These are phyloP conservation scores for Pseudisothecium myosuroides DNA, from an alignment of 225 moss, liverwort and hornwort species.

Conservation along the genomic window DNA sequence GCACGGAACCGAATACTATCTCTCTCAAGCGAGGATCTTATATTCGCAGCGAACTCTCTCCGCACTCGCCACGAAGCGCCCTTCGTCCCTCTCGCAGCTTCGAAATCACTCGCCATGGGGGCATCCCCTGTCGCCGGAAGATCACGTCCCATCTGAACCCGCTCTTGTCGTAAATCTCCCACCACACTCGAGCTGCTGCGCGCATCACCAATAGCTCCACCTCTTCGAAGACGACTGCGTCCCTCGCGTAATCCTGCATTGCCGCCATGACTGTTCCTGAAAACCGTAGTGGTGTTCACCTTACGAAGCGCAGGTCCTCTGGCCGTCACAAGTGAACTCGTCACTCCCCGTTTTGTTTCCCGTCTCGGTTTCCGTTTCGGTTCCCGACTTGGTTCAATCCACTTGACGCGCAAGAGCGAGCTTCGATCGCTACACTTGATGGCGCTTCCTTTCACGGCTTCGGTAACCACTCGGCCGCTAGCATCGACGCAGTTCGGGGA, in stretches of 20 bases:
- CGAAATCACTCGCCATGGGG: background rate
- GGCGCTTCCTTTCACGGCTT: background rate
- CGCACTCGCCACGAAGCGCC: background rate
- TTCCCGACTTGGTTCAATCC: background rate
- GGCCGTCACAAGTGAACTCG: background rate
- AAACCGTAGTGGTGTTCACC: background rate
- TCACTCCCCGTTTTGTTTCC: background rate
- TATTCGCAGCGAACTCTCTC: background rate
- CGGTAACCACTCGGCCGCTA: background rate
- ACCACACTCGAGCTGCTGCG: background rate
- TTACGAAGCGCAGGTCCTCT: background rate
- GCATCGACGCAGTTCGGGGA: background rate
- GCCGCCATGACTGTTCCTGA: background rate
- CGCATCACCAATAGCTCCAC: background rate
- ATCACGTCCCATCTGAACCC: background rate
- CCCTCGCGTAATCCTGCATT: background rate
- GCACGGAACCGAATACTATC: background rate
- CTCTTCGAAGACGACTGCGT: background rate
- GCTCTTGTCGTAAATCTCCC: background rate
- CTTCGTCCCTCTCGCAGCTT: background rate
- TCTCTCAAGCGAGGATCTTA: constrained; percentile 2
- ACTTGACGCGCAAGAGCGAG: background rate
- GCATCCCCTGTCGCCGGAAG: background rate
- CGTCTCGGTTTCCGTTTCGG: background rate
- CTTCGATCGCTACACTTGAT: background rate